Base-by-base conservation (phyloP, 352 stramenopile genomes). In the Globisporangium uncinulatum region DNA sequence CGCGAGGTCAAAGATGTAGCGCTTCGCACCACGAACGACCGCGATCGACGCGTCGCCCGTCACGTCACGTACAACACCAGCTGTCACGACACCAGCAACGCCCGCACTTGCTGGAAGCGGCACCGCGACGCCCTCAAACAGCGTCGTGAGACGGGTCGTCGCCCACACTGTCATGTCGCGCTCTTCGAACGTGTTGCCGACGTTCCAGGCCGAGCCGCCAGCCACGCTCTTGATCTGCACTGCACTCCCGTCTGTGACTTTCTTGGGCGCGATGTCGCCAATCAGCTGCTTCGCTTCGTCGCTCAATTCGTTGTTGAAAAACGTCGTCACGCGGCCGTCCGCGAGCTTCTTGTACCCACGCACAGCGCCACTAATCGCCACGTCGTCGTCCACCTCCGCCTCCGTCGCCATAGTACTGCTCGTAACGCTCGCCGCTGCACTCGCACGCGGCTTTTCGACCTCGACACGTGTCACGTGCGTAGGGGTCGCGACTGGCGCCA, bases 251-350 rank as follows among this genome's bases (percentile, higher is more conserved):
- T 95, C 71, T 24, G 83, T 70, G 19, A 94, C 83, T 59, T 90
- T 88, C 67, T 96, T 88, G 32, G 86, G 88, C 11, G 87, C 86
- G 44, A 95, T 98, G 77, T 99, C 98, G 50, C 98, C 96, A 59
- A 98, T 98, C 67, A 99, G 94, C 56, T 83, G 74, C 65, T 98
- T 98, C n/a, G 90, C 92, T 61, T 99, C 92, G 51, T 98, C 96
- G 21, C 87, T 96, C 15, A 99, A 82, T 65, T 99, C 97, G 65
- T 98, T 97, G 85, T 99, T 97, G 73, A 99, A 99, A 61, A 98
- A 99, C 17, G 95, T 98, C 48, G 97, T 99, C 59, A 97, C 97
- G 57, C 97, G 96, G 31, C 97, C 97, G 63, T 98, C 93, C n/a
- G 83, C 79, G 31, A 96, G 89, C 70, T 96, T 98, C 76, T 98